phyloP scores from a whole-genome alignment of 2,329 filamentous ascomycete species.

The Cryphonectria radicalis region DNA sequence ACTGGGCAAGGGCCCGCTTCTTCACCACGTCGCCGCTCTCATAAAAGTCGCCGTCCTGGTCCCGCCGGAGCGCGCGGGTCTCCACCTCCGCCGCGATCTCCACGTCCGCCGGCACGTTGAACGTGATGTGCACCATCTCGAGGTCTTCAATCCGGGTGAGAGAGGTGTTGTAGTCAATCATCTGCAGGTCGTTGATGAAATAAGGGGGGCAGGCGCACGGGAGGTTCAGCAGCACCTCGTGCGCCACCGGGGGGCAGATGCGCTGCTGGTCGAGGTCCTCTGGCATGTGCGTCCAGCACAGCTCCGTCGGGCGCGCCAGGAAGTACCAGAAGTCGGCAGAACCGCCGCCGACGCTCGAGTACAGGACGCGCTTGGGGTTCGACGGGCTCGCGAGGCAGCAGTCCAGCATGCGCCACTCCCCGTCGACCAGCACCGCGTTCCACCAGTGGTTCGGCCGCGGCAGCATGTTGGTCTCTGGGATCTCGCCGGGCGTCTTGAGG shows the following conservation, averaged over 20 bases:
- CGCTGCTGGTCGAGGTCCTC: conserved; percentile 88
- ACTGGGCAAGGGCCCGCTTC: conserved; percentile 87
- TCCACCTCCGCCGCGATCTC: conserved; percentile 94
- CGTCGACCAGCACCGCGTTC: conserved; percentile 92
- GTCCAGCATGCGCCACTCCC: conserved; percentile 96
- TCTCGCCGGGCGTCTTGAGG: conserved; percentile 86
- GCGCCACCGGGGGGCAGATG: conserved; percentile 83
- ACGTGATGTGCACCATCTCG: conserved; percentile 88
- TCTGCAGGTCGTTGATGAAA: conserved; percentile 79
- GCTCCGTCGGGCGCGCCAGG: conserved; percentile 82
- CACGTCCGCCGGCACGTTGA: conserved; percentile 85
- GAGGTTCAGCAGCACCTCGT: conserved; percentile 83
- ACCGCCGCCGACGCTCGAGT: conserved; percentile 72
- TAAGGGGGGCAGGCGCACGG: conserved; percentile 86
- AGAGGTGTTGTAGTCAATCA: conserved; percentile 91
- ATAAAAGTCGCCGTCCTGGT: conserved; percentile 88
- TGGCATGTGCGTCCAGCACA: conserved; percentile 95
- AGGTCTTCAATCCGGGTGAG: conserved; percentile 84
- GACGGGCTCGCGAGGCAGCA: conserved; percentile 90
- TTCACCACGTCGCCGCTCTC: conserved; percentile 86
- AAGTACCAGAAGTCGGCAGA: conserved; percentile 92
- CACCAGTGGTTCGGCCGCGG: conserved; percentile 96
- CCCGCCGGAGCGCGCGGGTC: conserved; percentile 76
- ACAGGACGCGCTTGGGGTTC: conserved; percentile 77
- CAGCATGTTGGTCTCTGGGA: conserved; percentile 77